These are phyloP conservation scores for Breynia disticha DNA, from an alignment of 441 rosid genomes.

Conservation along the genomic window DNA sequence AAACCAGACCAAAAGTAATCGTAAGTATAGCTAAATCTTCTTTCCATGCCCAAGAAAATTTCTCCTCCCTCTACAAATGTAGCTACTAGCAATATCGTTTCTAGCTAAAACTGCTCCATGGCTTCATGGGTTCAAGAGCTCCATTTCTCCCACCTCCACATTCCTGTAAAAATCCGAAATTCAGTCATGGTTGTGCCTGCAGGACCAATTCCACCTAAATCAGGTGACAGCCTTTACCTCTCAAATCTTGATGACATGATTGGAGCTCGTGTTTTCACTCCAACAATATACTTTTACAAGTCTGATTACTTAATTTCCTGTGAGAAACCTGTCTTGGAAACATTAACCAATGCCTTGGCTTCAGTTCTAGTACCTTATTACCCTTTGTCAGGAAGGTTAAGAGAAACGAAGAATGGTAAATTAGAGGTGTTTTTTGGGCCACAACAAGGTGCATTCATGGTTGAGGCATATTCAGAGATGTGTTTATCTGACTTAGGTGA, in stretches of 20 bases:
- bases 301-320: slow-evolving; percentile 12
- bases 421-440: slow-evolving; percentile 63
- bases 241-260: slow-evolving; percentile 78
- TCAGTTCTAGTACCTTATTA: slow-evolving; percentile 69
- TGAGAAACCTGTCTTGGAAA: slow-evolving; percentile 20
- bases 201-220: slow-evolving; percentile 36
- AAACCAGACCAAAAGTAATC: slow-evolving; percentile 6
- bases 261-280: slow-evolving; percentile 80
- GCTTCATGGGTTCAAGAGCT: slow-evolving; percentile 56
- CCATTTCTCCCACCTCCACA: slow-evolving; percentile 33
- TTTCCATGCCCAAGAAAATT: slow-evolving; percentile 14
- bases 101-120: slow-evolving; percentile 19
- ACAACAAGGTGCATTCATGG: slow-evolving; percentile 65
- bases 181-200: slow-evolving; percentile 40
- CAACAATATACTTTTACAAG: slow-evolving; percentile 66
- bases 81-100: background rate
- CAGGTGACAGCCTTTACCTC: slow-evolving; percentile 55
- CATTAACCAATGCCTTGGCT: slow-evolving; percentile 42
- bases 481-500: slow-evolving; percentile 59
- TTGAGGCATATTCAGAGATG: slow-evolving; percentile 53
- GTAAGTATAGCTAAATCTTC: slow-evolving; percentile 6
- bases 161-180: slow-evolving; percentile 33
- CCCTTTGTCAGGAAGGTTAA: slow-evolving; percentile 72
- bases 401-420: slow-evolving; percentile 59
- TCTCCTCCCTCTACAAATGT: slow-evolving; percentile 16